Percentiles rank a stretch among this genome's conserved stretches.
Evolutionary conservation across 495 filamentous ascomycete genomes (phyloP).

Genomic region (Neurospora hispaniola): DNA sequence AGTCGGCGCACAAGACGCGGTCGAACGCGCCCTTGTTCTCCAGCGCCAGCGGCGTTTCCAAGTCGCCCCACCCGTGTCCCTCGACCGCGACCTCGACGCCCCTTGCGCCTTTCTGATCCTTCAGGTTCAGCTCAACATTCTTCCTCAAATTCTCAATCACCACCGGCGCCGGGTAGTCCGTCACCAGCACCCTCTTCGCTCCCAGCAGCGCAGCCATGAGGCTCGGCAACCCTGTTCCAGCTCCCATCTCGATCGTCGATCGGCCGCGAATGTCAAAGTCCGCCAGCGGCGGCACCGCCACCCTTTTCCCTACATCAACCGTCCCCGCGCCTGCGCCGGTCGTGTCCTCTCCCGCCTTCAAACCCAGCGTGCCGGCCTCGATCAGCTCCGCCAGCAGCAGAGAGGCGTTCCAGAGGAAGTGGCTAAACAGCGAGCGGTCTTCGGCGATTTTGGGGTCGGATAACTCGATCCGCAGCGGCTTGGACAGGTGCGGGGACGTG

Average conservation of each 20-base stretch:
- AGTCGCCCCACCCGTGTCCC: slow-evolving; percentile 66
- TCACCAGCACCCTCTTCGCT: slow-evolving; percentile 52
- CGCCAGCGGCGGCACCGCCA: not conserved
- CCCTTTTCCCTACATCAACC: slow-evolving; percentile 1
- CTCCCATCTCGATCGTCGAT: slow-evolving; percentile 41
- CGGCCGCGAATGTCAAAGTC: slow-evolving; percentile 28
- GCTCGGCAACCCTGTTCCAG: slow-evolving; percentile 64
- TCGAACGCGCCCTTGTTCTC: slow-evolving; percentile 44
- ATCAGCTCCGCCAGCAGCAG: slow-evolving; percentile 62
- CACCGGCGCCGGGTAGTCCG: slow-evolving; percentile 65
- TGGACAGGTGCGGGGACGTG: slow-evolving; percentile 43
- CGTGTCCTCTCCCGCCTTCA: slow-evolving; percentile 5
- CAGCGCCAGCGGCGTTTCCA: slow-evolving; percentile 44
- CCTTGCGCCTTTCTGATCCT: slow-evolving; percentile 13
- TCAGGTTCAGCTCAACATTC: slow-evolving; percentile 42
- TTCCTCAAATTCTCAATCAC: slow-evolving; percentile 48
- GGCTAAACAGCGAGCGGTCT: slow-evolving; percentile 59
- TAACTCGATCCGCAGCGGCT: slow-evolving; percentile 35
- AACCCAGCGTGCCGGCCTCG: slow-evolving; percentile 32
- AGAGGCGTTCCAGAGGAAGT: slow-evolving; percentile 81
- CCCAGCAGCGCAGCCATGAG: slow-evolving; percentile 55
- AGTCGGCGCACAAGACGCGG: slow-evolving; percentile 70
- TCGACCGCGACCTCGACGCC: slow-evolving; percentile 41
- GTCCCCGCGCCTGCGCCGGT: not conserved
- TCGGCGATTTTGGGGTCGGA: slow-evolving; percentile 46